These are phyloP conservation scores for Globisporangium heterothallicum DNA, from an alignment of 352 stramenopile species.

Conservation along the genomic window DNA sequence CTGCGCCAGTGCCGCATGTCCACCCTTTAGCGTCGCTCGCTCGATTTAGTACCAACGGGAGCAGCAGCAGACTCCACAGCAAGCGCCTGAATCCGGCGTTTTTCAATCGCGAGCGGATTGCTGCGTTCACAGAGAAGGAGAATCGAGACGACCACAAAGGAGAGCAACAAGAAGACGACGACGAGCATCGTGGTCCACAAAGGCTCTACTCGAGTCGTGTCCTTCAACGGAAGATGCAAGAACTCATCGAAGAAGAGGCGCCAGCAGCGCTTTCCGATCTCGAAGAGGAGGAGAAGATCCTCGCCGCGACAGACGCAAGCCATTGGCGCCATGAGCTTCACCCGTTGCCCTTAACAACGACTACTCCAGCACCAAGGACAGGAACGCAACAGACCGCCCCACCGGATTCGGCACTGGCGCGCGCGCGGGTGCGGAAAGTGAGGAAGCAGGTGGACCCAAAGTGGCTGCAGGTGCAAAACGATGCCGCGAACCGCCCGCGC, in stretches of 20 bases:
- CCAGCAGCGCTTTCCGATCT: constrained; percentile 17
- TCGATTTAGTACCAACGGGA: constrained; percentile 19
- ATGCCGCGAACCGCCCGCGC: constrained; percentile 43
- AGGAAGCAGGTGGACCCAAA: constrained; percentile 58
- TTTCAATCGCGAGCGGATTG: constrained; percentile 35
- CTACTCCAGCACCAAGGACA: constrained; percentile 1
- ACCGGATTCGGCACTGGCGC: constrained; percentile 26
- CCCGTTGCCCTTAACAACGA: neutral
- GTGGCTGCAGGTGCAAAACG: constrained; percentile 52
- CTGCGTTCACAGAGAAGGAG: constrained; percentile 27
- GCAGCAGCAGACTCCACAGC: constrained; percentile 5
- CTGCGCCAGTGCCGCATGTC: constrained; percentile 40
- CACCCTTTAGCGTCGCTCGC: constrained; percentile 41
- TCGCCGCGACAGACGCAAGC: constrained; percentile 54
- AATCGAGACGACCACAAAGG: constrained; percentile 2
- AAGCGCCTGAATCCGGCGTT: constrained; percentile 56
- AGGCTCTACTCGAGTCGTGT: constrained; percentile 35
- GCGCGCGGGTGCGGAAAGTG: constrained; percentile 51
- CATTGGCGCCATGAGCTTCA: constrained; percentile 18
- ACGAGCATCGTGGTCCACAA: constrained; percentile 6
- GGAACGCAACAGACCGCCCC: constrained; percentile 7
- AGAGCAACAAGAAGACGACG: neutral
- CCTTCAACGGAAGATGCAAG: constrained; percentile 28
- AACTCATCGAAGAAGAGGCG: constrained; percentile 4
- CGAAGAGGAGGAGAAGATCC: constrained; percentile 25